Evolutionary conservation across 2,329 filamentous ascomycete species (phyloP), one percentile per base, ranked within the genome.

Genomic region (Ceratocystis lukuohia): DNA sequence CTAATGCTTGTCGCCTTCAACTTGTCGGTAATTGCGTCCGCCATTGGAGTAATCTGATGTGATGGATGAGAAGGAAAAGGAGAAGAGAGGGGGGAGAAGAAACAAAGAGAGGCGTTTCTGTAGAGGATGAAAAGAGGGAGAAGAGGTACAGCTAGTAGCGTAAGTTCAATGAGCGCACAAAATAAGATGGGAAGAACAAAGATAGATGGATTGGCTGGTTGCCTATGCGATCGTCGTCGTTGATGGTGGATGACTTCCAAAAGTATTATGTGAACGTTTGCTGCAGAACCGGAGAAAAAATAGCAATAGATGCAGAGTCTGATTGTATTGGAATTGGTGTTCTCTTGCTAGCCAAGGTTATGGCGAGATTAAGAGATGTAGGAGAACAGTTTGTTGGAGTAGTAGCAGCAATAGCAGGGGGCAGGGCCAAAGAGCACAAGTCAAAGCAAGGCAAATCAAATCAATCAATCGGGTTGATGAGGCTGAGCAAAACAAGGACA

Each of bases 21-120:
- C 74, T 77, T 75, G 68, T 79, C 76, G 74, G 74, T 75, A 71
- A 79, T 73, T 73, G 77, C 76, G 72, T 79, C 77, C 71, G 77
- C 73, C 77, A 79, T 79, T 67, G 61, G 56, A 73, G 71, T 73
- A 70, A 71, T 72, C 69, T 70, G 71, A 70, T 70, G 65, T 68
- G 41, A 33, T 28, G 41, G 33, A 30, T 30, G 25, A 30, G 37
- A 45, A 22, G 45, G 25, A 64, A 12, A 53, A 30, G 33, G 30
- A 15, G 53, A 30, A 53, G 62, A 61, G 48, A 30, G 46, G 37
- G 45, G 46, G 56, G 12, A 48, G 33, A 33, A 28, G n/a, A 45
- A 30, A 44, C 37, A 61, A 56, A 12, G 30, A 66, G 61, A 25
- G 41, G 41, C 45, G 46, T n/a, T 64, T 64, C 62, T 33, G 30